These are phyloP conservation scores for Russula virescens DNA, from an alignment of 768 basidiomycete species.

Conservation along the genomic window DNA sequence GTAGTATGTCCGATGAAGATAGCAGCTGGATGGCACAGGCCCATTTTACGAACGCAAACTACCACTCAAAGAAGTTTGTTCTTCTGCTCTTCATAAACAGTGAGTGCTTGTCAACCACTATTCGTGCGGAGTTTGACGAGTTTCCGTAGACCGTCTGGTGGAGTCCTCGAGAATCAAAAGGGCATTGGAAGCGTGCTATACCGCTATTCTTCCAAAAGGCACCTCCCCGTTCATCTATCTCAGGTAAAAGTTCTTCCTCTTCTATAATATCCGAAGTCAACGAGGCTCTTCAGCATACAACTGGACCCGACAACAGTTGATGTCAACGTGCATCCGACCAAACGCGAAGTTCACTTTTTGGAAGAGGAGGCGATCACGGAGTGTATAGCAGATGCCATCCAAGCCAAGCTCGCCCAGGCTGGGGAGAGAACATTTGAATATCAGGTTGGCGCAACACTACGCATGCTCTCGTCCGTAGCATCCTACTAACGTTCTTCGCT, in stretches of 20 bases:
- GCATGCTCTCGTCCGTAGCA: background rate
- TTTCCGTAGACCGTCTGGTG: constrained; percentile 72
- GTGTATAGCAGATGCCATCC: constrained; percentile 65
- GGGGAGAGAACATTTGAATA: constrained; percentile 54
- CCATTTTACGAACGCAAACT: constrained; percentile 81
- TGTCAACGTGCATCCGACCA: constrained; percentile 97
- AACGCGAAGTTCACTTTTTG: constrained; percentile 92
- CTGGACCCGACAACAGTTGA: constrained; percentile 88
- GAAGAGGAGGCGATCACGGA: constrained; percentile 85
- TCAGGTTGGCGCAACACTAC: constrained; percentile 41
- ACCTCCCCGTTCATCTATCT: constrained; percentile 88
- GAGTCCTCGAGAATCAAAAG: constrained; percentile 84
- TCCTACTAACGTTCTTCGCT: background rate
- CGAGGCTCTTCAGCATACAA: constrained; percentile 47
- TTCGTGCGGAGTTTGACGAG: background rate
- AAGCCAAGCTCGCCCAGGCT: constrained; percentile 48
- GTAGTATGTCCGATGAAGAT: constrained; percentile 30
- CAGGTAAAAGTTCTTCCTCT: constrained; percentile 46
- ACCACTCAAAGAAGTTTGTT: constrained; percentile 78
- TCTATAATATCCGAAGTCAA: background rate
- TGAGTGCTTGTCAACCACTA: constrained; percentile 33
- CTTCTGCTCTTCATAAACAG: constrained; percentile 95
- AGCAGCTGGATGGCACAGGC: constrained; percentile 63
- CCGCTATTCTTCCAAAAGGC: constrained; percentile 82
- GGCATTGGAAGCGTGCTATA: constrained; percentile 83